phyloP scores from a whole-genome alignment of 2,329 filamentous ascomycete species.

The Rutstroemia sp. region DNA sequence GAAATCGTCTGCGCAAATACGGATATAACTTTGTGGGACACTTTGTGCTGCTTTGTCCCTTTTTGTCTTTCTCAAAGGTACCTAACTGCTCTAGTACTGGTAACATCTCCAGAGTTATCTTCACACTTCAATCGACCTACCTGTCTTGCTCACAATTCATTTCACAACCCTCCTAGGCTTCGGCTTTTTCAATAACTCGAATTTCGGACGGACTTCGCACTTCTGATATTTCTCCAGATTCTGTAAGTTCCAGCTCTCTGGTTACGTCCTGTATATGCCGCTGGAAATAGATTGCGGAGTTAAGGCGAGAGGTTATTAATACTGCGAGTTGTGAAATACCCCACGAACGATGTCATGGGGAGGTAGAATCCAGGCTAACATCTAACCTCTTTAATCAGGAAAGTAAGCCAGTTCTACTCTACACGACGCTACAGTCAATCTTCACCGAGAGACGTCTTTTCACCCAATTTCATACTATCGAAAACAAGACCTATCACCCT shows the following conservation, averaged over 20 bases:
- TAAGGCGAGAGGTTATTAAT: not conserved
- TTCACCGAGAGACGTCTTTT: not conserved
- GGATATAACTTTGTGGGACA: too few relatives aligned
- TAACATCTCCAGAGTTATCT: too few relatives aligned
- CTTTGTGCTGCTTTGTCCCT: too few relatives aligned
- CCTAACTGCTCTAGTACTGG: too few relatives aligned
- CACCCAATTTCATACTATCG: not conserved
- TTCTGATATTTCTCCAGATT: too few relatives aligned
- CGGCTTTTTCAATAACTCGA: too few relatives aligned
- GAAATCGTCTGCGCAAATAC: too few relatives aligned
- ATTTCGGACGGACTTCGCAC: too few relatives aligned
- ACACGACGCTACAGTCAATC: not conserved
- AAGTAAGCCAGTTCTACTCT: not conserved
- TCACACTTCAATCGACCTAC: too few relatives aligned
- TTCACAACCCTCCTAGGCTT: too few relatives aligned
- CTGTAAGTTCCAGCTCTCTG: not conserved
- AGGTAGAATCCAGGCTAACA: conserved; percentile 1
- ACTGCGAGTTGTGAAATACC: not conserved
- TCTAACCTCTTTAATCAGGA: not conserved
- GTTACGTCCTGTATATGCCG: not conserved
- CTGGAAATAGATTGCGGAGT: not conserved
- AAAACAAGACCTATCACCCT: not conserved
- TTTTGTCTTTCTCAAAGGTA: too few relatives aligned
- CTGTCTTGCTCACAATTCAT: too few relatives aligned
- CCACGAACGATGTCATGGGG: conserved; percentile 8